A percentile compares a stretch with the other conserved stretches of the same genome.
These are phyloP conservation scores for Vicia villosa DNA, from an alignment of 306 rosid genomes.

Conservation along the genomic window DNA sequence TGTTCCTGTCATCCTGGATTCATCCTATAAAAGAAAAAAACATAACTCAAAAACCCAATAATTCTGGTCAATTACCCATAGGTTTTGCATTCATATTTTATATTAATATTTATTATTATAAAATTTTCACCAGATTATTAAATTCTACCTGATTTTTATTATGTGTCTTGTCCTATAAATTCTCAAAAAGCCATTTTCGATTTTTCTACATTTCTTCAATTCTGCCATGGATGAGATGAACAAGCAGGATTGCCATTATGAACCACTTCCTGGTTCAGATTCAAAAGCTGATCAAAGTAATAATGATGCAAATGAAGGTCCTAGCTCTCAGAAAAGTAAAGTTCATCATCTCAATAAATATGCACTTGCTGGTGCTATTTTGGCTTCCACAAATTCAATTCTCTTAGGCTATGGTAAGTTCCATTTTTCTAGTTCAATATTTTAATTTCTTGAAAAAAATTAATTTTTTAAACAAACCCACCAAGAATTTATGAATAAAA, in stretches of 20 bases:
- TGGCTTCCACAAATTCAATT: conserved; percentile 83
- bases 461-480: background rate
- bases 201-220: conserved; percentile 30
- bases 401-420: conserved; percentile 78
- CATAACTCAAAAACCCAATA: background rate
- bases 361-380: conserved; percentile 63
- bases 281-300: conserved; percentile 20
- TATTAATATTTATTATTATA: background rate
- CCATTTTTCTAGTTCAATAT: background rate
- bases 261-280: conserved; percentile 47
- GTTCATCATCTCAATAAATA: conserved; percentile 57
- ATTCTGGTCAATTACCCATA: conserved; percentile 1
- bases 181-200: background rate
- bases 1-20: conserved; percentile 1
- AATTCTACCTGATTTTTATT: background rate
- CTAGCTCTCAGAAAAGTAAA: background rate
- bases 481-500: background rate
- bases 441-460: background rate
- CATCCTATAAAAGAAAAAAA: background rate
- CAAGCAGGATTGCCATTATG: conserved; percentile 8
- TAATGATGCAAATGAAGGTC: background rate
- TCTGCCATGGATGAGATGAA: conserved; percentile 10
- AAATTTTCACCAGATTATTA: background rate
- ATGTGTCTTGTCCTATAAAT: background rate
- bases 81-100: background rate